Evolutionary conservation across 2,329 filamentous ascomycete genomes (phyloP), one percentile per base, ranked within the genome.

Genomic region (Penicillium sp.): DNA sequence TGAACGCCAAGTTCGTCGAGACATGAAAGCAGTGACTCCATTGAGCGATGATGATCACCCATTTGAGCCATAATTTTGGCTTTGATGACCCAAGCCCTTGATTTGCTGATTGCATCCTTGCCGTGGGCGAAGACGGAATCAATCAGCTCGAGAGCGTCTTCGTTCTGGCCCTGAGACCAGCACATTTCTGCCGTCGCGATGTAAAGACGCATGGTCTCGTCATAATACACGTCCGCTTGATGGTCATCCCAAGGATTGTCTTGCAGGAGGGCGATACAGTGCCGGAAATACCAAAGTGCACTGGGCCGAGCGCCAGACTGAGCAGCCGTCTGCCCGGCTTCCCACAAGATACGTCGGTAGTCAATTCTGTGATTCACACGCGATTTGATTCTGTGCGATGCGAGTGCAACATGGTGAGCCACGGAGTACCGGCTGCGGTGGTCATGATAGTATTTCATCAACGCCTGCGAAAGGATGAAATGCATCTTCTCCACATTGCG

Each of bases 291-390:
- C 70, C 88, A 90, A 7, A 91, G 83, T 0, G 91, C 90, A 2
- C 91, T 94, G 2, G 87, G 85, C 53, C 90, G 82, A 2, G 92
- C 92, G 15, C 92, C 92, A 50, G 89, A 92, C 68, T 95, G 90
- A 26, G 88, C 84, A 1, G 92, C 89, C 6, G 83, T 84, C 57
- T 89, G 86, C 2, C 90, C 93, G 62, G 90, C 90, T 52, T 91
- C 86, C 67, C 87, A 89, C 7, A 97, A 79, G 9, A 95, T 79
- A 62, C 89, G 85, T 44, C 93, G 83, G 68, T 89, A 96, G 6
- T 85, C 79, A 23, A 81, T 79, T 27, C 90, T 83, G 27, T 82
- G 73, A 1, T 74, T 67, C 15, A 92, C 82, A 27, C 82, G 82
- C 33, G 79, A 74, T 65, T 87, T 90, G 69, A 97, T 90, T 25